A percentile compares a stretch with the other conserved stretches of the same genome.
Conservation (phyloP, 2,329 filamentous ascomycete species). For the Cercospora sp. region DNA sequence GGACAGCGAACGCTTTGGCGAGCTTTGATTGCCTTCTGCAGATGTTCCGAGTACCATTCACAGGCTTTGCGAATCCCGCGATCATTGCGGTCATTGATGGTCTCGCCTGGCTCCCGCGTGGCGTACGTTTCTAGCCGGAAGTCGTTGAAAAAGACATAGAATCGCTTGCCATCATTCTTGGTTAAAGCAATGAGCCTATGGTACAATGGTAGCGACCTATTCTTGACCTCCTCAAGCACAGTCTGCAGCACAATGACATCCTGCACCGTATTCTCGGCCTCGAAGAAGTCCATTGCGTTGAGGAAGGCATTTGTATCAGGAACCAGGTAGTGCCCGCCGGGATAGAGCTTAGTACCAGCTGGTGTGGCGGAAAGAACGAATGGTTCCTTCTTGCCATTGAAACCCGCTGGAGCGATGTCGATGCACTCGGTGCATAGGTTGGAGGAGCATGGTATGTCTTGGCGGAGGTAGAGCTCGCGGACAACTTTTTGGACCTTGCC, state of each 20-base stretch:
- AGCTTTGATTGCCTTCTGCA: constrained; percentile 62
- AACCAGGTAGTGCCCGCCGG: constrained; percentile 87
- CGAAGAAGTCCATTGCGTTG: constrained; percentile 95
- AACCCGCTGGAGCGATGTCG: constrained; percentile 71
- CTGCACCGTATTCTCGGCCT: constrained; percentile 86
- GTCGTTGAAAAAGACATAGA: constrained; percentile 99
- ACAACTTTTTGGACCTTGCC: constrained; percentile 99
- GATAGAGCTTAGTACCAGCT: constrained; percentile 76
- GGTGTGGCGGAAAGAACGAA: constrained; percentile 89
- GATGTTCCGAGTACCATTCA: constrained; percentile 85
- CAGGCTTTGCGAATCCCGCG: constrained; percentile 83
- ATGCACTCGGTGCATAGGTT: constrained; percentile 78
- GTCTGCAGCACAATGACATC: constrained; percentile 97
- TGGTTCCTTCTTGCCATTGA: constrained; percentile 71
- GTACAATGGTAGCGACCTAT: constrained; percentile 89
- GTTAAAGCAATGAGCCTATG: constrained; percentile 88
- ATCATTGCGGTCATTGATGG: constrained; percentile 95
- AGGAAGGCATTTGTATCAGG: constrained; percentile 96
- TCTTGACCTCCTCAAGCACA: constrained; percentile 92
- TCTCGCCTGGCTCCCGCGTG: constrained; percentile 70
- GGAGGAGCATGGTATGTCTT: constrained; percentile 96
- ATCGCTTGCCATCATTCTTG: constrained; percentile 94
- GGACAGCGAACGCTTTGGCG: constrained; percentile 60
- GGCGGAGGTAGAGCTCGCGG: constrained; percentile 88
- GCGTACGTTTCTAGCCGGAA: constrained; percentile 92